Percentiles rank a stretch among this genome's conserved stretches.
Evolutionary conservation across 2,329 filamentous ascomycete genomes (phyloP).

Genomic region (Cladophialophora exuberans): DNA sequence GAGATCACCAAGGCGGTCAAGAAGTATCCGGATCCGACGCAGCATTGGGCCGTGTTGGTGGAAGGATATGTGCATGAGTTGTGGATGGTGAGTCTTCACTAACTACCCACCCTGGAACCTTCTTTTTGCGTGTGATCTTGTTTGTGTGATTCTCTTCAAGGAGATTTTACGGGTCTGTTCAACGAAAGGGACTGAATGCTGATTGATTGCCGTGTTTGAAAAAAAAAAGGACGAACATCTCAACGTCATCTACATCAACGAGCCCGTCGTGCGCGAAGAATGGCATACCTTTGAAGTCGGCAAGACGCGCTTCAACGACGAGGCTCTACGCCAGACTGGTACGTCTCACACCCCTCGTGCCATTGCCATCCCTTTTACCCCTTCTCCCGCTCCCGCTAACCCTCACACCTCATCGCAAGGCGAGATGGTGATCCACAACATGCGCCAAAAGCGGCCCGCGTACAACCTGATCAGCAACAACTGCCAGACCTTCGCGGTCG

Average conservation of each 20-base stretch:
- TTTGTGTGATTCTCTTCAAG: too few relatives aligned
- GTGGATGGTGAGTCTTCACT: slow-evolving; percentile 24
- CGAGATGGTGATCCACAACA: slow-evolving; percentile 20
- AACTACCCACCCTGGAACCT: too few relatives aligned
- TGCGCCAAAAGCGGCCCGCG: slow-evolving; percentile 13
- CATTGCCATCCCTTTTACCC: neutral
- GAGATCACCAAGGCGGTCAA: slow-evolving; percentile 20
- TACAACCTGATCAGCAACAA: slow-evolving; percentile 26
- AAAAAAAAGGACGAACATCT: slow-evolving; percentile 17
- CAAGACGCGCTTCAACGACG: slow-evolving; percentile 20
- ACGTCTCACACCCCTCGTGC: neutral
- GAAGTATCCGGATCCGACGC: slow-evolving; percentile 16
- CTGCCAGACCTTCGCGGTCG: slow-evolving; percentile 19
- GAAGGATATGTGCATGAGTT: slow-evolving; percentile 17
- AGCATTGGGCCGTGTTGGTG: slow-evolving; percentile 21
- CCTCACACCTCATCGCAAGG: slow-evolving; percentile 1
- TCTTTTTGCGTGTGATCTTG: too few relatives aligned
- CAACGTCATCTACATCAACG: slow-evolving; percentile 19
- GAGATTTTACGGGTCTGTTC: too few relatives aligned
- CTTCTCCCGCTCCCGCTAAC: neutral
- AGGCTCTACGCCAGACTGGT: slow-evolving; percentile 18
- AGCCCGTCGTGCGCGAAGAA: slow-evolving; percentile 7
- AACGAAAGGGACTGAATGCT: too few relatives aligned
- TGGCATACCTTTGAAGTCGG: slow-evolving; percentile 17
- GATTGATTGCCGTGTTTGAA: too few relatives aligned